Evolutionary conservation across 1,139 yeast genomes (phyloP), one percentile per base, ranked within the genome.

Genomic region (Hemisphaericaspora xylofermentans): DNA sequence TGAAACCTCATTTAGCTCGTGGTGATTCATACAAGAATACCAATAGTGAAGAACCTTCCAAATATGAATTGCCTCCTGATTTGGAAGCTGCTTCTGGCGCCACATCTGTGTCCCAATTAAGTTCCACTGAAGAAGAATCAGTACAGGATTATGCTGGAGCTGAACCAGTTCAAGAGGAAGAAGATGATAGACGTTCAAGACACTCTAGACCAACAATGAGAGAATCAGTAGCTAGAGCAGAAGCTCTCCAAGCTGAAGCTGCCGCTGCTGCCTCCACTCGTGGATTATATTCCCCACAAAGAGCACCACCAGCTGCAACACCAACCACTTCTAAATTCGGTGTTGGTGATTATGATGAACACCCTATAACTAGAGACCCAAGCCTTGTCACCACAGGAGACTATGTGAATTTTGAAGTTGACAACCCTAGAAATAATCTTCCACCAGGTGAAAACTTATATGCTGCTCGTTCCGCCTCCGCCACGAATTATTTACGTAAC

Each of bases 21-120:
- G 87, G 87, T 35, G 86, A 80, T 50, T 77, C 84, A 1, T 80
- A 80, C 56, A 80, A 78, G 52, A 74, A 72, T 53, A 66, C 72
- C 27, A 67, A 65, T 41, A 54, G 49, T 18, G 71, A 64, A 13
- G 68, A 67, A 36, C 77, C 77, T 25, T 50, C 66, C 13, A 61
- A 64, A 44, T 72, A 72, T 50, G 77, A 72, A 47, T 61, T 71
- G 40, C 77, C 77, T n/a, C 67, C 75, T 1, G 68, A 60, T 36
- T 60, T 70, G 44, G 57, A 56, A 13, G 46, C 47, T 4, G 41
- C 46, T 18, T 39, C 41, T 6, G 13, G 5, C 9, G 14, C 22
- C 4, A 7, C 33, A 9, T 29, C 21, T n/a, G 9, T 13, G 15
- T 26, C 29, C 13, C 29, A 26, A 26, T 26, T 26, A 9, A 26